Percentiles rank a stretch among this genome's conserved stretches.
Conservation (phyloP, 345 rosid species). For the Punica granatum region DNA sequence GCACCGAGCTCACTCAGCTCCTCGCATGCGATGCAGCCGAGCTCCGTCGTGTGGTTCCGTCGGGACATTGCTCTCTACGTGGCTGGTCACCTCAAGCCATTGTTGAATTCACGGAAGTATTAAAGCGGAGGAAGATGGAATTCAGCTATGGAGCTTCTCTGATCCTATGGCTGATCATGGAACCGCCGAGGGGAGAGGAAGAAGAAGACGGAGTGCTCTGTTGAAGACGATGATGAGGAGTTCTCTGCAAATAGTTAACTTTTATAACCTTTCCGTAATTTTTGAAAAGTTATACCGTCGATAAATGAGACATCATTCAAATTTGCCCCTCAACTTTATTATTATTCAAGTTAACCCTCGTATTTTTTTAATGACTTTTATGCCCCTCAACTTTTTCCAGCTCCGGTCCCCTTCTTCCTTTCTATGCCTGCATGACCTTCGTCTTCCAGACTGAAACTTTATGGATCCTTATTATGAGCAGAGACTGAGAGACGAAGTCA, state of each 20-base stretch:
- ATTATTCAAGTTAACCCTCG: background rate
- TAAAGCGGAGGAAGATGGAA: background rate
- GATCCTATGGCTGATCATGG: background rate
- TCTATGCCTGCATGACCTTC: background rate
- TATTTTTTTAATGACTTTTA: background rate
- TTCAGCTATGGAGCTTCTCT: background rate
- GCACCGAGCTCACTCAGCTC: conserved; percentile 80
- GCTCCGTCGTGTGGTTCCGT: conserved; percentile 61
- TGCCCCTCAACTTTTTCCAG: background rate
- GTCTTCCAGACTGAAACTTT: background rate
- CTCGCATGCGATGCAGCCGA: conserved; percentile 80
- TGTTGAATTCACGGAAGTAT: background rate
- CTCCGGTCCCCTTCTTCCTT: background rate
- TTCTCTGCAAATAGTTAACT: background rate
- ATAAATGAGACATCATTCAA: background rate
- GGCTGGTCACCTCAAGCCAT: background rate
- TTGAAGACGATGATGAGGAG: background rate
- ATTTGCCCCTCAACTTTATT: background rate
- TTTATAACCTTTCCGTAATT: background rate
- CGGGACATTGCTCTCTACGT: conserved; percentile 34
- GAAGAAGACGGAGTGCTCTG: background rate
- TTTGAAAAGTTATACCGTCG: background rate
- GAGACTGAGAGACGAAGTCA: conserved; percentile 49
- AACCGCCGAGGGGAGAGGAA: background rate
- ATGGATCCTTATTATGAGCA: conserved; percentile 48